Evolutionary conservation across 2,329 filamentous ascomycete genomes (phyloP).

Genomic region (Penicillium sp.): DNA sequence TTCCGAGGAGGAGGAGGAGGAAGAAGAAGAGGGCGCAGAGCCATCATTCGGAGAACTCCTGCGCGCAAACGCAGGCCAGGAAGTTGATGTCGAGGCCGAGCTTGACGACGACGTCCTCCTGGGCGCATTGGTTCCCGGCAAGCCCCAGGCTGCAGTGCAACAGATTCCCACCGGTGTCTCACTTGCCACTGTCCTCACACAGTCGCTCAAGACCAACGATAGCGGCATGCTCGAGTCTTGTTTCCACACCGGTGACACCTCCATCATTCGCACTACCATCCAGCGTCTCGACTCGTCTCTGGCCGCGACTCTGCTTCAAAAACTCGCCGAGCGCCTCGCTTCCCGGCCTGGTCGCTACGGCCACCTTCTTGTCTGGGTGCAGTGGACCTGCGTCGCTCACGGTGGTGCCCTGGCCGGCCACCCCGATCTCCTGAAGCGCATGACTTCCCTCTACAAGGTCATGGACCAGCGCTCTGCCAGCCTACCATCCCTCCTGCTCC

Average conservation of each 20-base stretch:
- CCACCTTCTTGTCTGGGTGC: slow-evolving; percentile 89
- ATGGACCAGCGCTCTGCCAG: slow-evolving; percentile 82
- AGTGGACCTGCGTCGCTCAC: slow-evolving; percentile 89
- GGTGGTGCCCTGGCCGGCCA: slow-evolving; percentile 87
- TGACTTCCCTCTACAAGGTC: slow-evolving; percentile 78
- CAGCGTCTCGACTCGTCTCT: slow-evolving; percentile 84
- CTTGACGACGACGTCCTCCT: slow-evolving; percentile 46
- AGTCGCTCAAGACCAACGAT: slow-evolving; percentile 91
- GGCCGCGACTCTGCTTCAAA: slow-evolving; percentile 73
- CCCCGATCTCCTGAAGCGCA: slow-evolving; percentile 73
- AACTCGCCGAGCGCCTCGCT: slow-evolving; percentile 82
- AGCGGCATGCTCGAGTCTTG: slow-evolving; percentile 86
- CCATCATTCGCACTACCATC: slow-evolving; percentile 81
- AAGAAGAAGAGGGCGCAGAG: slow-evolving; percentile 47
- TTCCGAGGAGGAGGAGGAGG: slow-evolving; percentile 30
- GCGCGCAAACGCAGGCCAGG: slow-evolving; percentile 64
- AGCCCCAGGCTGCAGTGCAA: slow-evolving; percentile 49
- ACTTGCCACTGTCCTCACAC: slow-evolving; percentile 85
- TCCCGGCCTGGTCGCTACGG: slow-evolving; percentile 84
- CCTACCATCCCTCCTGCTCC: slow-evolving; percentile 74
- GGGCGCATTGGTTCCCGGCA: slow-evolving; percentile 47
- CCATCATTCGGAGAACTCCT: slow-evolving; percentile 88
- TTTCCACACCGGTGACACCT: slow-evolving; percentile 73
- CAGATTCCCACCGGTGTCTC: slow-evolving; percentile 71
- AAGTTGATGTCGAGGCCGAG: slow-evolving; percentile 67